Conservation (phyloP, 2,329 filamentous ascomycete species). For the Stylonectria norvegica region DNA sequence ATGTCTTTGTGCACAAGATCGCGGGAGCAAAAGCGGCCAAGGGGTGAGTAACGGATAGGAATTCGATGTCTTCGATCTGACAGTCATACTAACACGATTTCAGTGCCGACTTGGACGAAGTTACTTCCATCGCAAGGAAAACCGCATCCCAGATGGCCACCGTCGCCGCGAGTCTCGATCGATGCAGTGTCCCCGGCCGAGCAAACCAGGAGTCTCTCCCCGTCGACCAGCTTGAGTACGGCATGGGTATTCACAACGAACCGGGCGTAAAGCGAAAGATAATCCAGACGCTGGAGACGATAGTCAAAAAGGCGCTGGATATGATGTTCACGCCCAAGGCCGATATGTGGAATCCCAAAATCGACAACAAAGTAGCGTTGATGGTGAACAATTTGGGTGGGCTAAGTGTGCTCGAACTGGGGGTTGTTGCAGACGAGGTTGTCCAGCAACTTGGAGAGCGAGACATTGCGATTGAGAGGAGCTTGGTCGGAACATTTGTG, state of each 20-base stretch:
- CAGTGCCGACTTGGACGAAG: conserved; percentile 18
- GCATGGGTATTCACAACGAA: conserved; percentile 28
- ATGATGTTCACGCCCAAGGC: conserved; percentile 22
- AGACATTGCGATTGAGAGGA: conserved; percentile 13
- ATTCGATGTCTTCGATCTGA: not conserved
- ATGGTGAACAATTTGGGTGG: conserved; percentile 27
- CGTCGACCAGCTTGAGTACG: conserved; percentile 20
- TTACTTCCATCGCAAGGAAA: conserved; percentile 14
- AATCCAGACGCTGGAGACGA: conserved; percentile 14
- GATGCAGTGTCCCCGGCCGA: conserved; percentile 22
- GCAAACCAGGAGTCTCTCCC: conserved; percentile 19
- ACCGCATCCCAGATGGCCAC: conserved; percentile 24
- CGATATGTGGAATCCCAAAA: conserved; percentile 21
- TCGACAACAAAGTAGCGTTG: conserved; percentile 15
- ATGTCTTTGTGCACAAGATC: conserved; percentile 25
- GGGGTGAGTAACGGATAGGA: conserved; percentile 8
- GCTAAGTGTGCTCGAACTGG: conserved; percentile 21
- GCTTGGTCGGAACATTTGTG: conserved; percentile 22
- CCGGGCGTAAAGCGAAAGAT: conserved; percentile 23
- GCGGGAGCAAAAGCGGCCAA: conserved; percentile 22
- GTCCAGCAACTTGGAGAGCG: conserved; percentile 12
- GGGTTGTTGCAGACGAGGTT: conserved; percentile 23
- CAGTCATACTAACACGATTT: conserved; percentile 7
- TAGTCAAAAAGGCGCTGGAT: conserved; percentile 15
- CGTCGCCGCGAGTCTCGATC: conserved; percentile 23